Percentiles rank a stretch among this genome's conserved stretches.
These are phyloP conservation scores for Yamadazyma mexicana DNA, from an alignment of 1,139 yeast genomes.

Conservation along the genomic window DNA sequence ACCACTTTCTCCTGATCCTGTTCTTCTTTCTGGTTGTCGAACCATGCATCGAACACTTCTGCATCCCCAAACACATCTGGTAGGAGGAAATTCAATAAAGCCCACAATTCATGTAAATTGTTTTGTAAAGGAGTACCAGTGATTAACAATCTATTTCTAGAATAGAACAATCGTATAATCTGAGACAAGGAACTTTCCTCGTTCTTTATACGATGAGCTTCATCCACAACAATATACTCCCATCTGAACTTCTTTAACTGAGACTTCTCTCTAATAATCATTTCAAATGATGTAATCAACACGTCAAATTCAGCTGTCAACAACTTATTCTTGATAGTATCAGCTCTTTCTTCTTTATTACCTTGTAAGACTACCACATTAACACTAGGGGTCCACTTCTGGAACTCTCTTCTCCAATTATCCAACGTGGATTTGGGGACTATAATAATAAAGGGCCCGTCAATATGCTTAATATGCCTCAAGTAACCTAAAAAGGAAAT, in stretches of 20 bases:
- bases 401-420: constrained; percentile 93
- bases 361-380: constrained; percentile 85
- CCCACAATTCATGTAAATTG: constrained; percentile 95
- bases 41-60: constrained; percentile 90
- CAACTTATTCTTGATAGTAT: constrained; percentile 58
- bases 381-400: constrained; percentile 96
- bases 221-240: constrained; percentile 94
- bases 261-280: constrained; percentile 85
- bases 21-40: constrained; percentile 40
- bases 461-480: constrained; percentile 71
- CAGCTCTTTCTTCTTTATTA: constrained; percentile 70
- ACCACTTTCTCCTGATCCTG: constrained; percentile 67
- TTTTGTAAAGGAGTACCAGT: constrained; percentile 97
- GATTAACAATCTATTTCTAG: constrained; percentile 79
- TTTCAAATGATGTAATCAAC: constrained; percentile 85
- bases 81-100: constrained; percentile 78
- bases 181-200: constrained; percentile 90
- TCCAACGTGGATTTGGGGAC: constrained; percentile 95
- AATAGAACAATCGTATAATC: constrained; percentile 81
- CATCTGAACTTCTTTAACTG: constrained; percentile 80
- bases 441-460: constrained; percentile 88
- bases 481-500: constrained; percentile 77
- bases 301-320: constrained; percentile 83
- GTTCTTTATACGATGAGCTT: constrained; percentile 94
- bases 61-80: constrained; percentile 96